phyloP scores from a whole-genome alignment of 345 rosid genomes.

The Cardamine occulta region DNA sequence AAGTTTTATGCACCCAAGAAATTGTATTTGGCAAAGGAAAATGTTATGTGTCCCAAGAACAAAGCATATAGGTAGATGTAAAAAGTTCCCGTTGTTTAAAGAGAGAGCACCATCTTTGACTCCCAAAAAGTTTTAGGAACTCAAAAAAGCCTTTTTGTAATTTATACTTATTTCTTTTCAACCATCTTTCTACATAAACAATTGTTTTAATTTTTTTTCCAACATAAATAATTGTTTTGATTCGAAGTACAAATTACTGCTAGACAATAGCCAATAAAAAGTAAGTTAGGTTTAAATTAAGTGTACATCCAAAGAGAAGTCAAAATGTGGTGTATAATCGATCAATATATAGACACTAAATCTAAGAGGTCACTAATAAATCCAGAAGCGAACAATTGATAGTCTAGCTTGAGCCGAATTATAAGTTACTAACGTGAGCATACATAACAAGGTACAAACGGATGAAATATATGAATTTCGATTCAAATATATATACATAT shows the following conservation, averaged over 20 bases:
- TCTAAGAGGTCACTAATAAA: background rate
- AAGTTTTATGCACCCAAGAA: conserved; percentile 31
- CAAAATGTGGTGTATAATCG: conserved; percentile 12
- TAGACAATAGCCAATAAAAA: conserved; percentile 11
- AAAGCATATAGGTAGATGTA: conserved; percentile 44
- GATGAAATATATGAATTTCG: background rate
- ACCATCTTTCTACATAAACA: background rate
- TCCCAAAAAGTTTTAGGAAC: conserved; percentile 50
- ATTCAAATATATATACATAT: too few species aligned
- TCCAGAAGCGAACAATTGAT: background rate
- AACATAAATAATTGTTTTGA: background rate
- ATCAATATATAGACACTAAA: conserved; percentile 23
- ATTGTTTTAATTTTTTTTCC: background rate
- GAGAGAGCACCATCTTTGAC: conserved; percentile 45
- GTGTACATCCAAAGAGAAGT: conserved; percentile 22
- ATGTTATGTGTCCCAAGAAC: conserved; percentile 45
- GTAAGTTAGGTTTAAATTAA: conserved; percentile 20
- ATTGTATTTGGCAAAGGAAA: conserved; percentile 42
- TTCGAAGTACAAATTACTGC: conserved; percentile 14
- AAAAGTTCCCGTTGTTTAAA: conserved; percentile 39
- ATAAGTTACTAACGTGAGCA: background rate
- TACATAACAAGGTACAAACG: background rate
- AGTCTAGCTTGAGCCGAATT: background rate
- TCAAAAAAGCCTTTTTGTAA: conserved; percentile 42
- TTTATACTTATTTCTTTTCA: conserved; percentile 20